Evolutionary conservation across 1,284 basidiomycete genomes (phyloP), one percentile per base, ranked within the genome.

Genomic region (Schizophyllum amplum): DNA sequence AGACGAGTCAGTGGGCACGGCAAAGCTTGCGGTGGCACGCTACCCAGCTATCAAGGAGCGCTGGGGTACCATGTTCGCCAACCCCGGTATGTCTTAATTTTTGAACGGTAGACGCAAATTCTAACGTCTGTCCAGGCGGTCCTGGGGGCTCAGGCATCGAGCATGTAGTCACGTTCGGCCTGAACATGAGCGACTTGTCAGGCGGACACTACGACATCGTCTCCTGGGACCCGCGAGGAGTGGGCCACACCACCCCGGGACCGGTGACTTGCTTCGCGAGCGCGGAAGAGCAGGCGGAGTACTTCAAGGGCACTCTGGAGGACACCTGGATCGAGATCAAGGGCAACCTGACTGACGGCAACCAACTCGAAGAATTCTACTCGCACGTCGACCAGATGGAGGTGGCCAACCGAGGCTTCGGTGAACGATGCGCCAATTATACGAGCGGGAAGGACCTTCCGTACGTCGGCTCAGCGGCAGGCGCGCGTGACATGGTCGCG

Each of bases 151-250:
- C 48, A 9, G 48, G 48, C 13, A 11, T 50, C 21, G 48, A 20
- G 9, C 20, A 15, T 20, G 20, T 50, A 2, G 11, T 50, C 48
- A 20, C 9, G 5, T 24, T 22, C 24, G 48, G 48, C 24, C 48
- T 13, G 24, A 21, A 9, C 3, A 5, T 57, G 24, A 47, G 24
- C 5, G 24, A 27, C 2, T 47, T 33, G 7, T 27, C 26, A 13
- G 52, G 56, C 15, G 4, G 4, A 9, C 20, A 27, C 15, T 57
- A 57, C 25, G 52, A 57, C 22, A 47, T 57, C 42, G 52, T 57
- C 52, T 23, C 51, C 15, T 57, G 51, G 27, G 56, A 57, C 46
- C 56, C 56, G 24, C 51, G 56, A 20, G 56, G 56, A 7, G 53
- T 17, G n/a, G 56, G 56, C 17, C 21, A 53, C 33, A 13, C 33